phyloP scores from a whole-genome alignment of 225 moss, liverwort and hornwort genomes.

The Neckera pumila region DNA sequence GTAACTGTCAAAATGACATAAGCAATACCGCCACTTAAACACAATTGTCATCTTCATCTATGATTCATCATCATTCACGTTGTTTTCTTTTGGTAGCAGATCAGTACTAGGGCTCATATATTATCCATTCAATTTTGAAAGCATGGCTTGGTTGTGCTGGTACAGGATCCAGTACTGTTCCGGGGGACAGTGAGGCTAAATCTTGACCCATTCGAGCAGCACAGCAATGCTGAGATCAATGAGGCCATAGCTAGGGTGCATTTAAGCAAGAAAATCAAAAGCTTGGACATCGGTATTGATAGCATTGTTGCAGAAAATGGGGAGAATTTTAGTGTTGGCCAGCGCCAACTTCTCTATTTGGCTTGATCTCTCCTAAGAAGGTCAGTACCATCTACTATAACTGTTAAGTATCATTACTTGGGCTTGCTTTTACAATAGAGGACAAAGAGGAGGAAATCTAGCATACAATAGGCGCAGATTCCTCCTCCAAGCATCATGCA shows the following conservation, averaged over 20 bases:
- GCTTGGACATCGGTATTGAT: conserved; percentile 40
- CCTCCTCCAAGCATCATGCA: too few species aligned
- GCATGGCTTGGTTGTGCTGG: neutral
- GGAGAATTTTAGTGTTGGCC: conserved; percentile 69
- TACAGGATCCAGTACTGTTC: conserved; percentile 75
- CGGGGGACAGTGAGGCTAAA: conserved; percentile 67
- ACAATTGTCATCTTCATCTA: neutral
- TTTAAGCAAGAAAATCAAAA: conserved; percentile 36
- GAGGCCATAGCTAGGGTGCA: conserved; percentile 58
- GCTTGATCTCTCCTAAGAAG: conserved; percentile 56
- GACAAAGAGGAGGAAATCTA: too few species aligned
- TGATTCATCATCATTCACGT: neutral
- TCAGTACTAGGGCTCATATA: neutral
- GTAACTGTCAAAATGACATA: neutral
- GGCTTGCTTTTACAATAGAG: too few species aligned
- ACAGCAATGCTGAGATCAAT: conserved; percentile 45
- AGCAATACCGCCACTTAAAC: neutral
- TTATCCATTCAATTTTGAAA: neutral
- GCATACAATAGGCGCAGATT: too few species aligned
- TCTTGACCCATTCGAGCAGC: conserved; percentile 63
- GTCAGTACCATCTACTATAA: neutral
- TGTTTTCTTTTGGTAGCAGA: neutral
- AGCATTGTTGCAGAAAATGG: conserved; percentile 52
- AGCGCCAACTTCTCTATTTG: conserved; percentile 66
- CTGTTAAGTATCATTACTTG: neutral